A percentile compares a stretch with the other conserved stretches of the same genome.
Conservation (phyloP, 2,329 filamentous ascomycete species). For the Anthostomella pinea region DNA sequence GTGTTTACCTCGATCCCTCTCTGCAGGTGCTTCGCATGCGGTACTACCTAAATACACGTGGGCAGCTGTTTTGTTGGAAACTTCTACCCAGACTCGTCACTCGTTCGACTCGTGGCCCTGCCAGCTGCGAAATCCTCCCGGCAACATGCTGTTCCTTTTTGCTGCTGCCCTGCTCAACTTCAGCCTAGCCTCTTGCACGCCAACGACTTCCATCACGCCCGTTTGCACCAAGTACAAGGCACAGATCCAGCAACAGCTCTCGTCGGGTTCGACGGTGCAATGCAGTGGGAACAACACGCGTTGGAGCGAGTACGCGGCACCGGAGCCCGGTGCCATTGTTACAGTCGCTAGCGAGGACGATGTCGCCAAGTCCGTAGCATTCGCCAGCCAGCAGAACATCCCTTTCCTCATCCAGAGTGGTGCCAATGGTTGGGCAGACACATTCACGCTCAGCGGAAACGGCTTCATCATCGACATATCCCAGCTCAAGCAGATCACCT, state of each 20-base stretch:
- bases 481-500: constrained; percentile 18
- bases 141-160: too few species aligned
- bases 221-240: too few species aligned
- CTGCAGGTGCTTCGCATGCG: too few species aligned
- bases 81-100: too few species aligned
- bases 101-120: too few species aligned
- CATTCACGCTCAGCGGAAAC: constrained; percentile 13
- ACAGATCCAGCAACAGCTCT: constrained; percentile 5
- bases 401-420: constrained; percentile 24
- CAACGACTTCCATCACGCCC: too few species aligned
- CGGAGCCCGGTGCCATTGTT: constrained; percentile 10
- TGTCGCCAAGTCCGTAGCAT: constrained; percentile 10
- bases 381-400: constrained; percentile 14
- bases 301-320: constrained; percentile 19
- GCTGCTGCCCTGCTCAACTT: too few species aligned
- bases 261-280: constrained; percentile 9
- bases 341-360: constrained; percentile 14
- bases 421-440: constrained; percentile 24
- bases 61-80: too few species aligned
- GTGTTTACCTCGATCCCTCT: too few species aligned
- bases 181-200: too few species aligned
- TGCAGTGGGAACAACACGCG: constrained; percentile 11
- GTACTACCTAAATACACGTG: too few species aligned
- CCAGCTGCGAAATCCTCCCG: too few species aligned
- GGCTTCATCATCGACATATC: constrained; percentile 24